Evolutionary conservation across 352 stramenopile genomes (phyloP).

Genomic region (Pythium plurisporium): DNA sequence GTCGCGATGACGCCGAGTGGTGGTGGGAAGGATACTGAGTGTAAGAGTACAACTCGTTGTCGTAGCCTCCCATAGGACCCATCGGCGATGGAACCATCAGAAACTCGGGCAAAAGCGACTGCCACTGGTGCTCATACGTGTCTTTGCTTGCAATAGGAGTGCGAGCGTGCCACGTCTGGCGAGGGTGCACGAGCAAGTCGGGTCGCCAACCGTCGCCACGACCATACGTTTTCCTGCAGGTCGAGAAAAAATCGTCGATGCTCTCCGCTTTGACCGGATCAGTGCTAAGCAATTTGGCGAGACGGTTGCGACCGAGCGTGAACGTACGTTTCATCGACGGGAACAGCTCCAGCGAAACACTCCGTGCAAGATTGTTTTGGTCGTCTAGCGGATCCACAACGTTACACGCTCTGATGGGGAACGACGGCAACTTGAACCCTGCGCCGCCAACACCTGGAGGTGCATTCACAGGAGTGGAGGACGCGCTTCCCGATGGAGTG

Average conservation of each 20-base stretch:
- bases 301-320: slow-evolving; percentile 46
- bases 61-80: slow-evolving; percentile 3
- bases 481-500: not conserved
- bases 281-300: slow-evolving; percentile 14
- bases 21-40: not conserved
- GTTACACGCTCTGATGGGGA: slow-evolving; percentile 82
- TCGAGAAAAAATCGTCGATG: slow-evolving; percentile 51
- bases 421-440: slow-evolving; percentile 24
- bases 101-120: slow-evolving; percentile 20
- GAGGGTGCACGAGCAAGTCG: slow-evolving; percentile 72
- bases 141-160: not conserved
- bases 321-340: slow-evolving; percentile 71
- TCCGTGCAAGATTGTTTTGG: slow-evolving; percentile 83
- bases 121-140: slow-evolving; percentile 14
- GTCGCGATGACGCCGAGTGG: slow-evolving; percentile 1
- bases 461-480: slow-evolving; percentile 7
- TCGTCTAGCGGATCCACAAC: slow-evolving; percentile 87
- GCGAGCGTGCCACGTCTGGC: slow-evolving; percentile 56
- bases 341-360: slow-evolving; percentile 67
- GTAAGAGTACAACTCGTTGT: not conserved
- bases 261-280: not conserved
- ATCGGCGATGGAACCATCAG: slow-evolving; percentile 7
- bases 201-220: slow-evolving; percentile 73
- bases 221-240: slow-evolving; percentile 61
- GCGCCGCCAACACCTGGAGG: not conserved